Base-by-base conservation (phyloP, 345 rosid species). In the Carallia brachiata region DNA sequence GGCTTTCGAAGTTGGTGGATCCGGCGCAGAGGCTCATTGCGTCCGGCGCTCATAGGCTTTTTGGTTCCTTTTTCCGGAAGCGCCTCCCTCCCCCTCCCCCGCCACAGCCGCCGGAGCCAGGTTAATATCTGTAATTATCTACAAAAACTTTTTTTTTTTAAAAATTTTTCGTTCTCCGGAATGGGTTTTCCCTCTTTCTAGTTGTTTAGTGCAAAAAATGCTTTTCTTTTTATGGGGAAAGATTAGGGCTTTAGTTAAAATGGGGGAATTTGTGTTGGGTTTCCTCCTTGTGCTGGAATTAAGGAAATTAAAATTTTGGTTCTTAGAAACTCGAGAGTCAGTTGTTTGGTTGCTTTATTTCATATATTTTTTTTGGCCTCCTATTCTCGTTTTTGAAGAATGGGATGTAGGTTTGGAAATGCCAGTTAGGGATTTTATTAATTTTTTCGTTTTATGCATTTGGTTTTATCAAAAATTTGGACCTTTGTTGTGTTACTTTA, bases 1-100 rank as follows among this genome's bases (percentile, higher is more conserved):
- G 98, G 99, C 47, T 95, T 34, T 82, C 97, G 74, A 95, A 85
- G 82, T 59, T 95, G 70, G 88, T 95, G 76, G 94, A 92, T 88
- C 99, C 98, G 67, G 97, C 98, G 10, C 98, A 89, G 71, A 70
- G 87, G 68, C 86, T 95, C 61, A 84, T 95, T 66, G 62, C 88
- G 50, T 81, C 88, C n/a, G 72, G 96, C 63, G 99, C 99, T 63
- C 86, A 89, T 59, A 81, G 72, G 78, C 88, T 95, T 23, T 92
- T 88, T 63, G 85, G 81, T 32, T 92, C 97, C 4, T 78, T 92
- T 19, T 90, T 90, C 64, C 87, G 82, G 65, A 95, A 92, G 73
- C 96, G 90, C 30, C 92, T 92, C 32, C 77, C 87, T 59, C 84
- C 80, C 3, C 78, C 79, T 61, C 63, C 62, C 12, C 89, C 75